Conservation (phyloP, 2,329 filamentous ascomycete species). For the Cytospora schulzeri region DNA sequence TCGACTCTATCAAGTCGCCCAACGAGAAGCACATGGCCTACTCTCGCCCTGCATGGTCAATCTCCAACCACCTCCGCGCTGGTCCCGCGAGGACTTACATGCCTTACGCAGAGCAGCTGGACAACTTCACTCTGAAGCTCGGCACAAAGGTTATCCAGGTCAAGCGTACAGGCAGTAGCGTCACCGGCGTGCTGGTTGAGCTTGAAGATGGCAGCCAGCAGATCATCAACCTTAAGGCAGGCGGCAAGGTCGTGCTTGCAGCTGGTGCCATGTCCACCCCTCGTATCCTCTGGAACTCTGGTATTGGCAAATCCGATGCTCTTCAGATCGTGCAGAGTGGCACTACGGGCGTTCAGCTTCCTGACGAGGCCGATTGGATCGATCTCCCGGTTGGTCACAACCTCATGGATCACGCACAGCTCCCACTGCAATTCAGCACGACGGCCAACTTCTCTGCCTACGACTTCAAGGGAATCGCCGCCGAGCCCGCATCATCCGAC, state of each 20-base stretch:
- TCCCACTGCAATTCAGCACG: conserved; percentile 30
- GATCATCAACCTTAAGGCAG: conserved; percentile 30
- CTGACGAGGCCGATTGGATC: conserved; percentile 24
- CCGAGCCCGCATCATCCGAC: conserved; percentile 24
- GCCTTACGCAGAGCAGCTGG: conserved; percentile 29
- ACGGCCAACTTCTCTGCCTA: conserved; percentile 29
- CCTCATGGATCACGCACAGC: conserved; percentile 26
- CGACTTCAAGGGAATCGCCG: conserved; percentile 22
- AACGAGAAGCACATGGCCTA: conserved; percentile 29
- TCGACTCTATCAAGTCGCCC: conserved; percentile 28
- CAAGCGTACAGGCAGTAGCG: conserved; percentile 29
- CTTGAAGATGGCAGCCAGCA: conserved; percentile 27
- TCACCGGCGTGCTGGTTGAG: conserved; percentile 32
- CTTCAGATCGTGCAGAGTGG: conserved; percentile 30
- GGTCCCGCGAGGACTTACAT: conserved; percentile 32
- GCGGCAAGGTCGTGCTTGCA: conserved; percentile 32
- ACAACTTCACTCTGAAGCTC: conserved; percentile 33
- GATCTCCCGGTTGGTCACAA: conserved; percentile 22
- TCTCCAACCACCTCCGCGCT: conserved; percentile 27
- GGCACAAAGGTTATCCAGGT: conserved; percentile 32
- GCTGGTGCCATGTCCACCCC: conserved; percentile 31
- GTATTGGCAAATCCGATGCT: conserved; percentile 30
- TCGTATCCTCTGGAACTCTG: conserved; percentile 28
- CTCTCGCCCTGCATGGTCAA: conserved; percentile 28
- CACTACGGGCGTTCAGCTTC: conserved; percentile 24